Base-by-base conservation (phyloP, 768 basidiomycete genomes). In the Rhizopogon rudus region DNA sequence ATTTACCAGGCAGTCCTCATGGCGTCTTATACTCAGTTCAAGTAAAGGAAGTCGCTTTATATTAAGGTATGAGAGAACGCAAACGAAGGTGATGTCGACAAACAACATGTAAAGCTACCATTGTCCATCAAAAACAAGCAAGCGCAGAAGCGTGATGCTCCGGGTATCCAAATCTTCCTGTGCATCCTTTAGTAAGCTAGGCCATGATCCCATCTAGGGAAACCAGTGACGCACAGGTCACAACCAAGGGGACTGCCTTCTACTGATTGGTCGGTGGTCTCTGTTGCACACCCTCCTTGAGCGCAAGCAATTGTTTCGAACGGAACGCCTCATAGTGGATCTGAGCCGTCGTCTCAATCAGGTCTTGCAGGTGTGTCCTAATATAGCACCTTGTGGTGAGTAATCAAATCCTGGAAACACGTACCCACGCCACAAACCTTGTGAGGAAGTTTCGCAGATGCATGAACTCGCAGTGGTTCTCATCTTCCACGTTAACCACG, bases 301-400 rank as follows among this genome's bases (percentile, higher is more conserved):
- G 83, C 13, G 96, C 96, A 45, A 98, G 80, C 62, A 98, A 74
- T 77, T 99, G 96, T 77, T 98, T 98, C 63, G 93, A 96, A 61
- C 96, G 86, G 93, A 99, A 99, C 8, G 95, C 93, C 78, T 99
- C 96, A 71, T 98, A 99, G 75, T 99, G 96, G 71, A 96, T 97
- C 73, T 95, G 91, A 10, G 97, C 94, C 9, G 97, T 98, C 54
- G 96, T 97, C 79, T 99, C 96, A 69, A 99, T 99, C 69, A 99
- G 76, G 67, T 98, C 96, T 72, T 99, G 96, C 67, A 99, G 73
- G 75, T 99, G 97, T 31, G 96, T 96, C 74, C 95, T 90, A 57
- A 5, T 10, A 45, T 43, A 50, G 39, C 39, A 28, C 29, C 13
- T 22, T 3, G 3, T 5, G 8, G 46, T 49, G 33, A 49, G 46